Evolutionary conservation across 2,329 filamentous ascomycete species (phyloP).

Genomic region (Alternaria alternata): DNA sequence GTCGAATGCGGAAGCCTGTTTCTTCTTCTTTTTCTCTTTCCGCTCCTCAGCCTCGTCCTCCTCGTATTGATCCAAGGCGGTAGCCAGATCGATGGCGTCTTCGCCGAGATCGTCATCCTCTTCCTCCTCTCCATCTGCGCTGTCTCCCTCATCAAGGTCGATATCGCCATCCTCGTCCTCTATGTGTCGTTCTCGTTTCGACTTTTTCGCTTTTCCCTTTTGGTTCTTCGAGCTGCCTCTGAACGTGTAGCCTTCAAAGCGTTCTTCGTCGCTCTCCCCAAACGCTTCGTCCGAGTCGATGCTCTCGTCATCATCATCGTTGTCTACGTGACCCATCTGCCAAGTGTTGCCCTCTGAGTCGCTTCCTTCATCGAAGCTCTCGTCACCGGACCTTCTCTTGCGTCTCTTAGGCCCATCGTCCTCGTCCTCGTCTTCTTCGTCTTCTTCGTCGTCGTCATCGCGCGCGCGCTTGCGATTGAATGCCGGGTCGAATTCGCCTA

Average conservation of each 20-base stretch:
- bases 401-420: conserved; percentile 42
- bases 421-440: conserved; percentile 39
- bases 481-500: conserved; percentile 62
- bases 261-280: conserved; percentile 86
- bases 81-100: conserved; percentile 69
- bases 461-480: conserved; percentile 53
- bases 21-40: conserved; percentile 43
- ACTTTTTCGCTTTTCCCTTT: conserved; percentile 55
- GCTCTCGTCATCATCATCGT: conserved; percentile 72
- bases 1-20: conserved; percentile 53
- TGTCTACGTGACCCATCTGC: conserved; percentile 74
- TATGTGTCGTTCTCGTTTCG: conserved; percentile 38
- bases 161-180: conserved; percentile 49
- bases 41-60: conserved; percentile 46
- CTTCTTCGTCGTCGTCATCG: conserved; percentile 60
- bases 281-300: conserved; percentile 83
- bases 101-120: conserved; percentile 70
- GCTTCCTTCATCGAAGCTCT: conserved; percentile 75
- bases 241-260: conserved; percentile 79
- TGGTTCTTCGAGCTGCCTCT: conserved; percentile 64
- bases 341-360: conserved; percentile 89
- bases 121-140: conserved; percentile 58
- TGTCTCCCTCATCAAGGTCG: conserved; percentile 57
- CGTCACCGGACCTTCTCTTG: conserved; percentile 45
- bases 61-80: conserved; percentile 63